phyloP scores from a whole-genome alignment of 805 yeast genomes.

The Cyberlindnera maritima region DNA sequence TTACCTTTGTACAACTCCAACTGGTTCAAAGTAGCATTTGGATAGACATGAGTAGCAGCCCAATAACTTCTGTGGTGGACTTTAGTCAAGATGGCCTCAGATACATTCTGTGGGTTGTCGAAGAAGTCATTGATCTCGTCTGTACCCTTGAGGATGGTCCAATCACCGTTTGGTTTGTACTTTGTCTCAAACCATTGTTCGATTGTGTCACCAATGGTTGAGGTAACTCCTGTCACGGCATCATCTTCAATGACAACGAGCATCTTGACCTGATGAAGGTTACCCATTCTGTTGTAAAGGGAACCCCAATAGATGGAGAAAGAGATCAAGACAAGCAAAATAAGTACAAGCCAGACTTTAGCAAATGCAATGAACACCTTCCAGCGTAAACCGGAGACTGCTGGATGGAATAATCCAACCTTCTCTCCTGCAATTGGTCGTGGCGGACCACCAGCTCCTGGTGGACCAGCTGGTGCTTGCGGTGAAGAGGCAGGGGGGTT shows the following conservation, averaged over 20 bases:
- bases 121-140: conserved; percentile 25
- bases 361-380: conserved; percentile 11
- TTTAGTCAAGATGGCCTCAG: conserved; percentile 38
- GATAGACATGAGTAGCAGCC: conserved; percentile 55
- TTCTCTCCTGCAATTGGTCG: conserved; percentile 12
- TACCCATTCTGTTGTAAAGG: conserved; percentile 27
- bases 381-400: conserved; percentile 14
- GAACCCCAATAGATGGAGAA: conserved; percentile 40
- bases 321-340: conserved; percentile 33
- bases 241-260: conserved; percentile 35
- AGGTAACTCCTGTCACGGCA: conserved; percentile 19
- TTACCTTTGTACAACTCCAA: conserved; percentile 6
- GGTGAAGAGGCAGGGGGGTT: too few relatives aligned
- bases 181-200: conserved; percentile 2
- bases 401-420: conserved; percentile 17
- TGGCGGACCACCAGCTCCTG: conserved; percentile 1
- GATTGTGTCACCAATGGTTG: conserved; percentile 29
- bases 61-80: conserved; percentile 60
- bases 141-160: conserved; percentile 29
- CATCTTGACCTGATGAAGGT: conserved; percentile 27
- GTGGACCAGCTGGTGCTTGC: not conserved
- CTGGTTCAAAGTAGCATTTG: conserved; percentile 30
- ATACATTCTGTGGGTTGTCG: conserved; percentile 22
- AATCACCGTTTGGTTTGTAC: conserved; percentile 36
- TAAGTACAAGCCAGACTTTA: conserved; percentile 29